Evolutionary conservation across 768 basidiomycete genomes (phyloP), one percentile per base, ranked within the genome.

Genomic region (Mycena venus): DNA sequence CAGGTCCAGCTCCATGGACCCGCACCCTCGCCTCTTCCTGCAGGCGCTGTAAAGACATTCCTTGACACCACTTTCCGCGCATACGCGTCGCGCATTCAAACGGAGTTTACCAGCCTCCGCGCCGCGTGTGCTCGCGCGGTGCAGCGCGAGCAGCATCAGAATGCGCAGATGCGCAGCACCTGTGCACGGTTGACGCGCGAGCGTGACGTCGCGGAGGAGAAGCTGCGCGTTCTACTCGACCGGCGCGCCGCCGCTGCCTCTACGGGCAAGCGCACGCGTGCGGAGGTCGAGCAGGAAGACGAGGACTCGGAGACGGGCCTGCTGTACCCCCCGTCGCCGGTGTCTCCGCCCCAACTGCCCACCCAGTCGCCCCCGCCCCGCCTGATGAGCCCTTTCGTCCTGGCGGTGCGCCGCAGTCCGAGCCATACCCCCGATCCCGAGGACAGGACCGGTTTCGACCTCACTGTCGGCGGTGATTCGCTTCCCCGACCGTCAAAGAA

Each of bases 181-280:
- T 85, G 84, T 44, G 49, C 81, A n/a, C 71, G 78, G 36, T 74
- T 85, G 44, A 80, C 81, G 72, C 73, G 73, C 55, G 85, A 86
- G 76, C 79, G 85, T 32, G 85, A 86, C 70, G 70, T 79, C 11
- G 84, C 82, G 15, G 75, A 82, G 71, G 83, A 82, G 59, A 78
- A 78, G 62, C 73, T 84, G 21, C 77, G 78, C 9, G 78, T 75
- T 0, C 74, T 84, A n/a, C 70, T 82, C 25, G 76, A 73, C 14
- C 80, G 80, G 47, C 75, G 75, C 51, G 73, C 70, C 64, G 64
- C 51, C 56, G 58, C 49, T 5, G 49, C 42, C 7, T 14, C 42
- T 15, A 19, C 47, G 60, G 69, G n/a, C 58, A 75, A 75, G 47
- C 68, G 60, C 25, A 42, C 73, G 34, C 75, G 56, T 38, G 29